Base-by-base conservation (phyloP, 306 rosid species). In the Amphicarpaea edgeworthii region DNA sequence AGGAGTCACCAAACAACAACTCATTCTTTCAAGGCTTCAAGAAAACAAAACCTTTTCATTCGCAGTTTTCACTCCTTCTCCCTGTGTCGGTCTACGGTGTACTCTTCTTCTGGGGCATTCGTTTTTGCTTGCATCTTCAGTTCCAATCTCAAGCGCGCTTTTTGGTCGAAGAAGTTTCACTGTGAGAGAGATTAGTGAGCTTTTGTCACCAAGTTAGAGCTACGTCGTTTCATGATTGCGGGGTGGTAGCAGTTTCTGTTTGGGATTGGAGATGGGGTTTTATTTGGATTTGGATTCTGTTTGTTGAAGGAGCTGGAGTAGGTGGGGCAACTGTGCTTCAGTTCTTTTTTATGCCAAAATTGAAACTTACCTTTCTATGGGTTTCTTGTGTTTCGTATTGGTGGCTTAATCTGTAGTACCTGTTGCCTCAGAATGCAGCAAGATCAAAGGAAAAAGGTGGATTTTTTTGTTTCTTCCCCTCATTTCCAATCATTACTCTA, bases 301-400 rank as follows among this genome's bases (percentile, higher is more conserved):
- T 86, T 61, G 69, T 84, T 80, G 55, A 84, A 84, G 89, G 85
- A 72, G 85, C 82, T 87, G 20, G 77, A 76, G 90, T 83, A 83
- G 90, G 79, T 87, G 96, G 96, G 92, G 90, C 54, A 87, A 90
- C 86, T 88, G 97, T 79, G 97, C 96, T 81, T 88, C 59, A 91
- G 12, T 2, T 67, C 24, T 24, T 12, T 57, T 70, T 60, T 14
- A 32, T 38, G 41, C 24, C 23, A 46, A 43, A 51, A 4, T 82
- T 82, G 42, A 67, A 62, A 68, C 40, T 72, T 24, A 30, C 12
- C 28, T 16, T 71, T 81, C 67, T 77, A 9, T 64, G 20, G 66
- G 8, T 77, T 57, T 81, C 11, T 49, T 73, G 54, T 54, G 62
- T 45, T 68, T 84, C 72, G 1, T 24, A 43, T 77, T 69, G 76